Conservation (phyloP, 2,329 filamentous ascomycete genomes). For the Nectriaceae sp. region DNA sequence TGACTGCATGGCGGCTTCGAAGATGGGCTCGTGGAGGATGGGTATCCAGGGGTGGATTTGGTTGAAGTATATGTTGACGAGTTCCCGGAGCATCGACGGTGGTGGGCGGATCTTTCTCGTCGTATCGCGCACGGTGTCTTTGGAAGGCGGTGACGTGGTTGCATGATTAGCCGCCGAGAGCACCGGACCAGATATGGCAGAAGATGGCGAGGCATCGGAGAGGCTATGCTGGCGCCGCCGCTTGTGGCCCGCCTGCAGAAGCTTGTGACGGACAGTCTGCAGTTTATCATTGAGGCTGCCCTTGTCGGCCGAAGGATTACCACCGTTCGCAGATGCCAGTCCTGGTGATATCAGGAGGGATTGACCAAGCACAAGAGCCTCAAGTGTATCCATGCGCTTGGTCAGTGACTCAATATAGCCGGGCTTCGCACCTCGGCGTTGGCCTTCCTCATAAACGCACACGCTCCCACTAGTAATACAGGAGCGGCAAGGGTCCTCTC, state of each 20-base stretch:
- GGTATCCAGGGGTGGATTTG: conserved; percentile 42
- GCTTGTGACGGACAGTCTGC: too few relatives aligned
- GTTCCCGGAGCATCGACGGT: not conserved
- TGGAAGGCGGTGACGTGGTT: too few relatives aligned
- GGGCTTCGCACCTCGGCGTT: not conserved
- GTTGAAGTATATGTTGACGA: conserved; percentile 38
- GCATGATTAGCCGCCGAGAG: too few relatives aligned
- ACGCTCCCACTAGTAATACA: not conserved
- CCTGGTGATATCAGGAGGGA: too few relatives aligned
- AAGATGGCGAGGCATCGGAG: not conserved
- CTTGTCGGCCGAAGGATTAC: too few relatives aligned
- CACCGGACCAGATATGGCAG: not conserved
- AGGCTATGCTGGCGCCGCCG: not conserved
- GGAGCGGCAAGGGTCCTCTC: not conserved
- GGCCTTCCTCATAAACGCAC: not conserved
- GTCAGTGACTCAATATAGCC: not conserved
- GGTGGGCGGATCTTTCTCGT: not conserved
- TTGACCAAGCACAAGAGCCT: too few relatives aligned
- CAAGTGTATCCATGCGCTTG: not conserved
- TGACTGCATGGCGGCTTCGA: conserved; percentile 15
- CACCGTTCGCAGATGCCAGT: too few relatives aligned
- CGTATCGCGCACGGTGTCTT: too few relatives aligned
- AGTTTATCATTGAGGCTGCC: too few relatives aligned
- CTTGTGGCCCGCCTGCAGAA: not conserved
- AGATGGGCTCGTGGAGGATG: conserved; percentile 28